A percentile compares a stretch with the other conserved stretches of the same genome.
Evolutionary conservation across 768 basidiomycete species (phyloP).

Genomic region (Tylopilus subfusipes): DNA sequence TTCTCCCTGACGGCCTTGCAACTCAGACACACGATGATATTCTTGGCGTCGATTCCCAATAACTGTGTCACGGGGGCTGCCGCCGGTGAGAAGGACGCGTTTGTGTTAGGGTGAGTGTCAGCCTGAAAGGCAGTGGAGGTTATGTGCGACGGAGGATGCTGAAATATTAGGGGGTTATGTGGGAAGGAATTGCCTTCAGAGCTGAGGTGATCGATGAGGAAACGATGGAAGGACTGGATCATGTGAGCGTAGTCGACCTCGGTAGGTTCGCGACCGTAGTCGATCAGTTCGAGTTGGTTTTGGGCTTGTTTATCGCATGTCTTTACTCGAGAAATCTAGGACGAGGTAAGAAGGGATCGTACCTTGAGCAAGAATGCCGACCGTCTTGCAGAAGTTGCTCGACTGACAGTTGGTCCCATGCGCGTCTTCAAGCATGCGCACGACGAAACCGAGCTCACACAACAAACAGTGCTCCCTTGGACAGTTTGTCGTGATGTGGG

Average conservation of each 20-base stretch:
- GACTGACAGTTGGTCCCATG: constrained; percentile 92
- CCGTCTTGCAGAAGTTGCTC: constrained; percentile 94
- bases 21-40: constrained; percentile 65
- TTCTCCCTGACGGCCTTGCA: constrained; percentile 74
- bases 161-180: constrained; percentile 54
- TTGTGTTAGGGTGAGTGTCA: constrained; percentile 15
- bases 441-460: constrained; percentile 93
- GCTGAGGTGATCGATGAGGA: constrained; percentile 81
- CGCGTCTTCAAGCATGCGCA: constrained; percentile 95
- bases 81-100: constrained; percentile 30
- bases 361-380: constrained; percentile 88
- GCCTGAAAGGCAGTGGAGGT: constrained; percentile 12
- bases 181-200: constrained; percentile 67
- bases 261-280: constrained; percentile 75
- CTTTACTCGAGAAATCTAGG: neutral
- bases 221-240: constrained; percentile 95
- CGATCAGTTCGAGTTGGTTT: constrained; percentile 84
- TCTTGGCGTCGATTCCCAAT: constrained; percentile 75
- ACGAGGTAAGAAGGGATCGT: constrained; percentile 5
- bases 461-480: constrained; percentile 87
- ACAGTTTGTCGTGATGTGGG: constrained; percentile 88
- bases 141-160: constrained; percentile 15
- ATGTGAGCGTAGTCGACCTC: constrained; percentile 79
- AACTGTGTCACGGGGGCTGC: constrained; percentile 83
- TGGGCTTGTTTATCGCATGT: constrained; percentile 39